These are phyloP conservation scores for Boechera retrofracta DNA, from an alignment of 345 rosid genomes.

Conservation along the genomic window DNA sequence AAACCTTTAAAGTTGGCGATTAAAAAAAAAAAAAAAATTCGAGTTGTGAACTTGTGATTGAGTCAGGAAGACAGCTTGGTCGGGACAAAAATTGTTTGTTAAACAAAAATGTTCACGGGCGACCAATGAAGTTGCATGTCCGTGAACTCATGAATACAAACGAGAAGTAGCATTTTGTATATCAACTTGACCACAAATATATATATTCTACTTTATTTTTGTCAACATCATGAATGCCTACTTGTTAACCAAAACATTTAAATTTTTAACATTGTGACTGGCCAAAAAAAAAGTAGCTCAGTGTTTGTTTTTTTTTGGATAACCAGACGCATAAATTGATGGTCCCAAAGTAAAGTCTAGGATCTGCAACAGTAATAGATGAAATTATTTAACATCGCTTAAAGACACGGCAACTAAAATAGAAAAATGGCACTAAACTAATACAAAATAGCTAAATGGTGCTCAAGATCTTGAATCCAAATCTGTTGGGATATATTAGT, in stretches of 20 bases:
- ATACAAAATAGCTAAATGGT: background rate
- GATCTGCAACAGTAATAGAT: background rate
- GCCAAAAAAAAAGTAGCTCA: background rate
- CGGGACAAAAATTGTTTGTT: conserved; percentile 18
- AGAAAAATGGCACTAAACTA: background rate
- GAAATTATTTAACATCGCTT: background rate
- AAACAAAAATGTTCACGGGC: conserved; percentile 42
- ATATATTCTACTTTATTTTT: background rate
- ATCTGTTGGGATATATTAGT: background rate
- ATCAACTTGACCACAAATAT: conserved; percentile 20
- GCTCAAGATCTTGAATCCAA: conserved; percentile 26
- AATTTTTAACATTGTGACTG: background rate
- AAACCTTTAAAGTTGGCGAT: background rate
- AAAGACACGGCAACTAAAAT: background rate
- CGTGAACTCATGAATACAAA: conserved; percentile 41
- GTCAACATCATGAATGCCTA: conserved; percentile 33
- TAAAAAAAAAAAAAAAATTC: background rate
- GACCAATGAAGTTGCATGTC: conserved; percentile 39
- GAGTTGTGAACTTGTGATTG: conserved; percentile 10
- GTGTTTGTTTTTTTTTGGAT: background rate
- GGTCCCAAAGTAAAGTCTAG: conserved; percentile 12
- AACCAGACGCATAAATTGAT: background rate
- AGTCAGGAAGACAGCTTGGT: conserved; percentile 35
- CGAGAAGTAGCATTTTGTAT: conserved; percentile 25
- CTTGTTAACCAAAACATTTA: conserved; percentile 13